Evolutionary conservation across 495 filamentous ascomycete genomes (phyloP).

Genomic region (Aspergillus haitiensis): DNA sequence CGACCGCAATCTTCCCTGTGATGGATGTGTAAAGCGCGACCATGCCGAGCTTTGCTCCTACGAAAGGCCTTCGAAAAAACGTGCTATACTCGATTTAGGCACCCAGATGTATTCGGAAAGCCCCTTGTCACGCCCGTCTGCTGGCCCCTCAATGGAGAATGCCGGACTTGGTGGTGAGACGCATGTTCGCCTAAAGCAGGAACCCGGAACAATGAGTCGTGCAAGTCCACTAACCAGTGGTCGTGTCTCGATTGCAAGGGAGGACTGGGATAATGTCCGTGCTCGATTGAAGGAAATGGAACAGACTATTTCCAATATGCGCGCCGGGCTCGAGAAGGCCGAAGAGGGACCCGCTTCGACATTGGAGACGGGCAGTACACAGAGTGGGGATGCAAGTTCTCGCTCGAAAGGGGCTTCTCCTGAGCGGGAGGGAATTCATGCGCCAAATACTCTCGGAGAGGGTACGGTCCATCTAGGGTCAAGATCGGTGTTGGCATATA

Average conservation of each 20-base stretch:
- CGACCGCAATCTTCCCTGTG: conserved; percentile 70
- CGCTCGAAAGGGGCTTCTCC: conserved; percentile 43
- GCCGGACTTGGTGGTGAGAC: conserved; percentile 28
- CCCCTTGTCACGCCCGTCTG: conserved; percentile 21
- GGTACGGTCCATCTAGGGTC: conserved; percentile 60
- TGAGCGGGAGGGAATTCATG: conserved; percentile 56
- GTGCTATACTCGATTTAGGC: conserved; percentile 41
- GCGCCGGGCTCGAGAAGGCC: conserved; percentile 41
- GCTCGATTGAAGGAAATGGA: conserved; percentile 46
- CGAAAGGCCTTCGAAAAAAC: conserved; percentile 64
- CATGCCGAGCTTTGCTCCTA: conserved; percentile 72
- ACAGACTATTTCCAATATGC: conserved; percentile 42
- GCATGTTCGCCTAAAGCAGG: conserved; percentile 29
- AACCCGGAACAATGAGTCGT: conserved; percentile 26
- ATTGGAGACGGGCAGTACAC: conserved; percentile 54
- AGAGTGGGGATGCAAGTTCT: conserved; percentile 54
- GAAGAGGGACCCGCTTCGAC: conserved; percentile 34
- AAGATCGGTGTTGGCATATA: conserved; percentile 58
- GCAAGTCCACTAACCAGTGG: conserved; percentile 27
- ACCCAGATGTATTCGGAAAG: conserved; percentile 37
- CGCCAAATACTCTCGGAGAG: conserved; percentile 53
- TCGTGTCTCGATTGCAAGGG: conserved; percentile 45
- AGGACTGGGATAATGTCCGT: conserved; percentile 51
- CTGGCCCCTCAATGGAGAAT: conserved; percentile 20
- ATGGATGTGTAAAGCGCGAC: conserved; percentile 72